Evolutionary conservation across 139 green algal genomes (phyloP).

Genomic region (Chlorella sp.): DNA sequence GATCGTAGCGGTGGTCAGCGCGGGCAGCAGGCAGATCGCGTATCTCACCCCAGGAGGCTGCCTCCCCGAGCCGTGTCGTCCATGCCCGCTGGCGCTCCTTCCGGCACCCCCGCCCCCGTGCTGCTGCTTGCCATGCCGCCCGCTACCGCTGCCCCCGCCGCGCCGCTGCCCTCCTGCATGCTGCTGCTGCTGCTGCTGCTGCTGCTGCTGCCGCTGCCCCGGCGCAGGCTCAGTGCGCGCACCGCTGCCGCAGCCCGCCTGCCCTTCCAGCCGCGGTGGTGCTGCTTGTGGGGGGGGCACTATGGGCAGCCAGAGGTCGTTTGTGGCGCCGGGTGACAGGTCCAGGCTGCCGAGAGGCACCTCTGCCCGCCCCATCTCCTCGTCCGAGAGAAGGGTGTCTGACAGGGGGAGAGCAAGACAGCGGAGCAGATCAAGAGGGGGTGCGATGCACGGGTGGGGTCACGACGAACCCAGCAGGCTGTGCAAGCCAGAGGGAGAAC

Average conservation of each 20-base stretch:
- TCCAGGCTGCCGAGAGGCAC: constrained; percentile 35
- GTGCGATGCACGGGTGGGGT: too few relatives aligned
- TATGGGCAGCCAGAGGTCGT: constrained; percentile 33
- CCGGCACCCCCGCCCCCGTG: too few relatives aligned
- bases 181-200: background rate
- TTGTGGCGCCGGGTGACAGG: background rate
- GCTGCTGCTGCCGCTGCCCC: background rate
- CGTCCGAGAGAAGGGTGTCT: constrained; percentile 13
- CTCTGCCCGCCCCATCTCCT: constrained; percentile 22
- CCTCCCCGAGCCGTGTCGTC: too few relatives aligned
- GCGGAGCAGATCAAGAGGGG: background rate
- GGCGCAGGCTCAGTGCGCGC: background rate
- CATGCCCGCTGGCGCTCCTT: too few relatives aligned
- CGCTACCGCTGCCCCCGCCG: too few relatives aligned
- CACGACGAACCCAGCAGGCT: too few relatives aligned
- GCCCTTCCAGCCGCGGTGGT: background rate
- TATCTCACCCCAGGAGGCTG: too few relatives aligned
- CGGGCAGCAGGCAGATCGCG: too few relatives aligned
- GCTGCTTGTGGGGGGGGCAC: background rate
- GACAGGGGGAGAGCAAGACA: background rate
- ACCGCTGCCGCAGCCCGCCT: too few relatives aligned
- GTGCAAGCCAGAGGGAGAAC: too few relatives aligned
- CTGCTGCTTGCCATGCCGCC: too few relatives aligned
- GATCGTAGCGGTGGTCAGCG: too few relatives aligned
- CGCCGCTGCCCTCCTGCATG: background rate